A percentile compares a stretch with the other conserved stretches of the same genome.
Conservation (phyloP, 176 grass and related monocot genomes). For the Avena insularis region DNA sequence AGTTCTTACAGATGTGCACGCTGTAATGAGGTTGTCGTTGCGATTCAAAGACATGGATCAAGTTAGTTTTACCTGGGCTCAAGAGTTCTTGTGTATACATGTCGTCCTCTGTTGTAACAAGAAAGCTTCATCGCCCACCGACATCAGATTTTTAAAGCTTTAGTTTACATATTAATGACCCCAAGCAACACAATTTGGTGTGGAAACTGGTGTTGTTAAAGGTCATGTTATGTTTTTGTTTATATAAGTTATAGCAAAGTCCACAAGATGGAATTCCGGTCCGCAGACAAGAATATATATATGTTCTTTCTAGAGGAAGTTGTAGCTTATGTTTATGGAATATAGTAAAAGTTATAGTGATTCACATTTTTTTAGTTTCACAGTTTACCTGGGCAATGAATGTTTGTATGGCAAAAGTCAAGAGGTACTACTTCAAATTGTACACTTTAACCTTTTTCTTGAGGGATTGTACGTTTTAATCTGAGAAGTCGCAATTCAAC, state of each 20-base stretch:
- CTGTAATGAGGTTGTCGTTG: slow-evolving; percentile 71
- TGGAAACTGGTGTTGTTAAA: not conserved
- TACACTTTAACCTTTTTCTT: not conserved
- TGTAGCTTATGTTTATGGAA: not conserved
- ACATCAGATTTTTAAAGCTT: slow-evolving; percentile 7
- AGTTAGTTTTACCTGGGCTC: slow-evolving; percentile 47
- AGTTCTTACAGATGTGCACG: slow-evolving; percentile 69
- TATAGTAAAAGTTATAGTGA: not conserved
- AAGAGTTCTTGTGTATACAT: not conserved
- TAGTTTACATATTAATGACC: not conserved
- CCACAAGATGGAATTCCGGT: not conserved
- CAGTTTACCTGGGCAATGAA: not conserved
- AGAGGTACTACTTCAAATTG: slow-evolving; percentile 1
- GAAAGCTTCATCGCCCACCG: not conserved
- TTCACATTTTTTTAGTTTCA: not conserved
- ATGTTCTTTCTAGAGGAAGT: not conserved
- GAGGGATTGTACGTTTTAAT: too few relatives aligned
- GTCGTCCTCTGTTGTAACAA: slow-evolving; percentile 2
- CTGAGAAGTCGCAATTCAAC: not conserved
- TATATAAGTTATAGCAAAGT: slow-evolving; percentile 4
- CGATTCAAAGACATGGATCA: slow-evolving; percentile 80
- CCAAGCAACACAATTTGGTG: slow-evolving; percentile 1
- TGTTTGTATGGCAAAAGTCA: not conserved
- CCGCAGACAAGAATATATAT: not conserved
- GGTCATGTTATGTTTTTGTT: not conserved